Percentiles rank a stretch among this genome's conserved stretches.
Conservation (phyloP, 2,329 filamentous ascomycete genomes). For the Uncinocarpus reesii region DNA sequence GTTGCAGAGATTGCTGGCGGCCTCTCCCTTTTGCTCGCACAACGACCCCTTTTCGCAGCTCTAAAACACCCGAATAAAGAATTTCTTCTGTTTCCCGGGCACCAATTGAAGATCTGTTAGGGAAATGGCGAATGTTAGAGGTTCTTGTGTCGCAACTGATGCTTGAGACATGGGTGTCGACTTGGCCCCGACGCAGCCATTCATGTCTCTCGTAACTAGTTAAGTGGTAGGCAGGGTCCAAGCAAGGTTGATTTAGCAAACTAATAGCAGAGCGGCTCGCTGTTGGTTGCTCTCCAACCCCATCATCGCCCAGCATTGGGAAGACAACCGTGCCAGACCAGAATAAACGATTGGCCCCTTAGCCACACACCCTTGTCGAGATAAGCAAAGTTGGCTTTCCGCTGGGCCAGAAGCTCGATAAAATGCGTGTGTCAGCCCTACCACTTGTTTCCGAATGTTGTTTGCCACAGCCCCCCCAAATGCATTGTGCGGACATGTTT, state of each 20-base stretch:
- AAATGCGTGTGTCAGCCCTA: slow-evolving; percentile 3
- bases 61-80: background rate
- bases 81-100: background rate
- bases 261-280: too few species aligned
- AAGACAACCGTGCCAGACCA: background rate
- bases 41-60: background rate
- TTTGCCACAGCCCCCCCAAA: background rate
- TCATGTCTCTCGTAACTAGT: too few species aligned
- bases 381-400: background rate
- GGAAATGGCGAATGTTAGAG: too few species aligned
- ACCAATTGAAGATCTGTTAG: too few species aligned
- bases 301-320: background rate
- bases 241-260: too few species aligned
- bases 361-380: too few species aligned
- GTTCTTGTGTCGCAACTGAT: too few species aligned
- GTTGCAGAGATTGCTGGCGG: background rate
- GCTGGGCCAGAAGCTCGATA: too few species aligned
- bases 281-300: background rate
- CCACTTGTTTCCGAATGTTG: background rate
- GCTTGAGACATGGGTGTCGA: too few species aligned
- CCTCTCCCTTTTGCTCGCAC: background rate
- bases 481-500: background rate
- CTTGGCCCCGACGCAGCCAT: too few species aligned
- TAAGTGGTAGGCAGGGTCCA: too few species aligned
- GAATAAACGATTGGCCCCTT: background rate